These are phyloP conservation scores for Massariosphaeria phaeospora DNA, from an alignment of 495 filamentous ascomycete species.

Conservation along the genomic window DNA sequence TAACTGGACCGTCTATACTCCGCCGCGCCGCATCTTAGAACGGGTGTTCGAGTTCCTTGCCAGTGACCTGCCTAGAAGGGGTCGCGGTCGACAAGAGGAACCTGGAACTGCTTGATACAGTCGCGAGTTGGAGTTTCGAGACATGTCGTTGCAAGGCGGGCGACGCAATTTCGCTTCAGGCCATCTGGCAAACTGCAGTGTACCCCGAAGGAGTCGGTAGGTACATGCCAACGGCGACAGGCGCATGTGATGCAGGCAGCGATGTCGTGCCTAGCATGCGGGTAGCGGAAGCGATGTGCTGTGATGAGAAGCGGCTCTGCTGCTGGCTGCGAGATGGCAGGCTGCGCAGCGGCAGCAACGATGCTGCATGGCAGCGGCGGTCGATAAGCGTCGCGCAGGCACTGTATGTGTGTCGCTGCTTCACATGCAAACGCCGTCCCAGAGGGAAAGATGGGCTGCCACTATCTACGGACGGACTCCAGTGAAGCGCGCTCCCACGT, in stretches of 20 bases:
- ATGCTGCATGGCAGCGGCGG: constrained; percentile 19
- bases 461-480: background rate
- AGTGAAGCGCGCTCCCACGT: background rate
- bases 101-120: too few relatives aligned
- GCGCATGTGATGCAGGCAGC: constrained; percentile 27
- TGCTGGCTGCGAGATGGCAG: background rate
- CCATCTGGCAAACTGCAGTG: constrained; percentile 30
- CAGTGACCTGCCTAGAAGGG: constrained; percentile 10
- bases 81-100: constrained; percentile 3
- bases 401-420: background rate
- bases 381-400: constrained; percentile 18
- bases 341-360: constrained; percentile 4
- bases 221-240: constrained; percentile 29
- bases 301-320: constrained; percentile 14
- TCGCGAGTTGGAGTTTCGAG: too few relatives aligned
- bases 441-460: background rate
- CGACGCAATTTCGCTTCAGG: constrained; percentile 27
- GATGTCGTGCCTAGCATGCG: constrained; percentile 32
- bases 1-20: constrained; percentile 12
- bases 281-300: constrained; percentile 17
- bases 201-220: constrained; percentile 30
- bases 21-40: constrained; percentile 19
- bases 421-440: background rate
- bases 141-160: background rate
- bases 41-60: constrained; percentile 21